These are phyloP conservation scores for Kodamaea plutei DNA, from an alignment of 1,139 yeast genomes.

Conservation along the genomic window DNA sequence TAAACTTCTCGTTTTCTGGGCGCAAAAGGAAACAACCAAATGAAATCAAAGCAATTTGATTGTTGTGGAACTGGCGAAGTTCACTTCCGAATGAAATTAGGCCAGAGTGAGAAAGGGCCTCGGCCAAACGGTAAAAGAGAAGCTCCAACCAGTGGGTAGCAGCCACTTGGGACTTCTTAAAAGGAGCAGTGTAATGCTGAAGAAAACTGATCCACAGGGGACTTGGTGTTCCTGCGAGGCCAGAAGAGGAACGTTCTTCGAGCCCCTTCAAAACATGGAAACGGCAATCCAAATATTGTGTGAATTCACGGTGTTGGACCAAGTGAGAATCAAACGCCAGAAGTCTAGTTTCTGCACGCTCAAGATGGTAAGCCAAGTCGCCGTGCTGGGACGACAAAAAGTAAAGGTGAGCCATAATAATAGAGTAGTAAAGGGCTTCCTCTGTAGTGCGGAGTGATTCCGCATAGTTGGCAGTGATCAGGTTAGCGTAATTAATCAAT, in stretches of 20 bases:
- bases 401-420: conserved; percentile 35
- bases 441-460: conserved; percentile 22
- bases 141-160: conserved; percentile 40
- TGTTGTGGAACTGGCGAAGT: conserved; percentile 20
- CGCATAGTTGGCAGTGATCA: conserved; percentile 27
- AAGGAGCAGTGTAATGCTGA: conserved; percentile 22
- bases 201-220: conserved; percentile 34
- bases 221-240: neutral
- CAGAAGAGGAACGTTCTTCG: conserved; percentile 3
- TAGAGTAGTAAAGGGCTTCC: conserved; percentile 33
- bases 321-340: conserved; percentile 12
- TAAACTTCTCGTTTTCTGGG: conserved; percentile 19
- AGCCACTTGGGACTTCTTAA: conserved; percentile 32
- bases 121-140: conserved; percentile 25
- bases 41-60: conserved; percentile 24
- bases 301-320: conserved; percentile 21
- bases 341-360: conserved; percentile 2
- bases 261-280: conserved; percentile 35
- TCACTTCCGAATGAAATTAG: conserved; percentile 4
- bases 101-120: conserved; percentile 21
- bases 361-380: conserved; percentile 18
- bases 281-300: conserved; percentile 34
- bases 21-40: conserved; percentile 29
- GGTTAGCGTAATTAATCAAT: conserved; percentile 28
- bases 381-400: conserved; percentile 26